phyloP scores from a whole-genome alignment of 148 eudicot genomes.

The Simmondsia chinensis region DNA sequence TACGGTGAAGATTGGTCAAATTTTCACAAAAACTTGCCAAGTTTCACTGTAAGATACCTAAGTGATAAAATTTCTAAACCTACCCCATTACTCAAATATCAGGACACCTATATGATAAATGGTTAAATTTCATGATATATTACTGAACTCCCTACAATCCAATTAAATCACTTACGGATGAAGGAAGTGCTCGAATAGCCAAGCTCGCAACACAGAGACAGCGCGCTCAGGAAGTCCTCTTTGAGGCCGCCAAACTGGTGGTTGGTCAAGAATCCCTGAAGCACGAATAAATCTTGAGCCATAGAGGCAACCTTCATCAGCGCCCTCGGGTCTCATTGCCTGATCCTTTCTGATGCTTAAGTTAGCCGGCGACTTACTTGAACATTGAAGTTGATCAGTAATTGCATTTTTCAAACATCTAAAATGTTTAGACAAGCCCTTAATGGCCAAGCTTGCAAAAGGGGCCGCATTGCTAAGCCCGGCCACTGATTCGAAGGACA shows the following conservation, averaged over 20 bases:
- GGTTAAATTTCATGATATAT: no score
- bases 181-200: constrained; percentile 79
- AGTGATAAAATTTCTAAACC: no score
- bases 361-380: constrained; percentile 2
- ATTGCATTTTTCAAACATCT: constrained; percentile 29
- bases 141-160: no score
- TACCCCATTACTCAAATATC: no score
- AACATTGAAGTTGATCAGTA: constrained; percentile 18
- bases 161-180: constrained; percentile 44
- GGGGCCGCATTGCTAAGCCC: constrained; percentile 33
- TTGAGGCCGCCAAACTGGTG: constrained; percentile 71
- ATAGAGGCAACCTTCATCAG: constrained; percentile 1
- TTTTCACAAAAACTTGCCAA: no score
- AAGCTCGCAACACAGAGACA: constrained; percentile 58
- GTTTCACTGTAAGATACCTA: no score
- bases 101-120: no score
- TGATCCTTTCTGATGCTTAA: constrained; percentile 4
- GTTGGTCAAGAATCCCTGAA: constrained; percentile 12
- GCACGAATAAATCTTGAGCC: neutral
- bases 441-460: constrained; percentile 27
- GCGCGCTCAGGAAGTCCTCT: constrained; percentile 71
- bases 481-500: constrained; percentile 26
- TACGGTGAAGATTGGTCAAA: no score
- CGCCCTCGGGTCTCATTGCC: neutral
- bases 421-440: constrained; percentile 35